Percentiles rank a stretch among this genome's conserved stretches.
Conservation (phyloP, 148 eudicot species). For the Mesembryanthemum crystallinum region DNA sequence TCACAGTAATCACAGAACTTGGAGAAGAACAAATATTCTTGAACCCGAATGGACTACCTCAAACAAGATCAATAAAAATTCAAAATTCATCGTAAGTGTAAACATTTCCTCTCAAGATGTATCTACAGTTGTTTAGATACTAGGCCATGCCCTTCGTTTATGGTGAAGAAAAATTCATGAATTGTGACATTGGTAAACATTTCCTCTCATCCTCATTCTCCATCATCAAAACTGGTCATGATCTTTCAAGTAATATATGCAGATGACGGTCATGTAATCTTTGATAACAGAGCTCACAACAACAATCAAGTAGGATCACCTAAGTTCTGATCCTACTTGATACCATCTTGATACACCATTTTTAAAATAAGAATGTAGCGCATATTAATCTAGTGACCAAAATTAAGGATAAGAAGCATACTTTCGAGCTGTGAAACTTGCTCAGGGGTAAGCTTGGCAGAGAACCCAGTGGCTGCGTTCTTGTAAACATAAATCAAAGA, state of each 20-base stretch:
- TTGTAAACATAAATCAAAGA: conserved; percentile 52
- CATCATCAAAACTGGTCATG: background rate
- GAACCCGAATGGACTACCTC: too few relatives aligned
- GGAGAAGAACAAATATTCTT: background rate
- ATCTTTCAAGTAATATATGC: background rate
- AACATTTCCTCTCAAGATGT: background rate
- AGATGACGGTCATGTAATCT: background rate
- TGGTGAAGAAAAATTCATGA: background rate
- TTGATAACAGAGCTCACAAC: background rate
- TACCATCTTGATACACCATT: background rate
- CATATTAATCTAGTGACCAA: background rate
- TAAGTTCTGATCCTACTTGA: background rate
- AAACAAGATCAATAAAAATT: background rate
- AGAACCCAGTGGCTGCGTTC: conserved; percentile 50
- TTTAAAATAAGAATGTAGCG: background rate
- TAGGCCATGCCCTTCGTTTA: background rate
- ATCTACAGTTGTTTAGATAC: background rate
- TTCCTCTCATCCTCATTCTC: background rate
- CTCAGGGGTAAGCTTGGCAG: conserved; percentile 54
- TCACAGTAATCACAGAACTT: background rate
- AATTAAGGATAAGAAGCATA: conserved; percentile 18
- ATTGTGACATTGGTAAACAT: background rate
- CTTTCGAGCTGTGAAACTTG: conserved; percentile 46
- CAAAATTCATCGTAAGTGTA: background rate
- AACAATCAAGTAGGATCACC: background rate